Percentiles rank a stretch among this genome's conserved stretches.
phyloP scores from a whole-genome alignment of 2,329 filamentous ascomycete genomes.

The Aphanoascus verrucosus region DNA sequence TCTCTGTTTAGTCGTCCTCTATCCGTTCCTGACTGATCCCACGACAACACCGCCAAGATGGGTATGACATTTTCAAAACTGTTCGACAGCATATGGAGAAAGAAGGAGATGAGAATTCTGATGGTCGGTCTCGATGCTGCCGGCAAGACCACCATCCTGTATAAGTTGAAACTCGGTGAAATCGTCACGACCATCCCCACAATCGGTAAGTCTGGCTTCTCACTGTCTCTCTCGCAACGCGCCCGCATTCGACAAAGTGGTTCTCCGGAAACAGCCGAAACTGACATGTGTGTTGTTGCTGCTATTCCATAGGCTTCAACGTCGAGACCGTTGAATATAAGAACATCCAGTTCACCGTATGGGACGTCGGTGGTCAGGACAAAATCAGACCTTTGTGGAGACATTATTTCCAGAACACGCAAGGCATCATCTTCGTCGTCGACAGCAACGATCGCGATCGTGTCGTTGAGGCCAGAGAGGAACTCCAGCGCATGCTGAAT shows the following conservation, averaged over 20 bases:
- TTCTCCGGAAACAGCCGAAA: neutral
- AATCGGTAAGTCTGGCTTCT: slow-evolving; percentile 58
- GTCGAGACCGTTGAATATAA: slow-evolving; percentile 99
- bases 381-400: slow-evolving; percentile 99
- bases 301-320: slow-evolving; percentile 66
- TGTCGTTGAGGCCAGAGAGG: slow-evolving; percentile 91
- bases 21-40: neutral
- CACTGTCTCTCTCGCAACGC: neutral
- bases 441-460: slow-evolving; percentile 98
- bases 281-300: slow-evolving; percentile 6
- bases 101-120: slow-evolving; percentile 99
- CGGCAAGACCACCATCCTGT: slow-evolving; percentile 99
- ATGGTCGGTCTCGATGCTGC: slow-evolving; percentile 99
- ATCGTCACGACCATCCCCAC: slow-evolving; percentile 99
- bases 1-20: neutral
- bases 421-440: slow-evolving; percentile 99
- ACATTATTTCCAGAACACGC: slow-evolving; percentile 99
- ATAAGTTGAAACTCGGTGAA: slow-evolving; percentile 96
- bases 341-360: slow-evolving; percentile 99
- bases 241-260: neutral
- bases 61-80: slow-evolving; percentile 96
- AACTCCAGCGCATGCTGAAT: slow-evolving; percentile 96
- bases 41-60: slow-evolving; percentile 53
- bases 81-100: slow-evolving; percentile 92
- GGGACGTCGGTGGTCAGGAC: slow-evolving; percentile 99